Evolutionary conservation across 1,284 basidiomycete species (phyloP).

Genomic region (Stygiomarasmius scandens): DNA sequence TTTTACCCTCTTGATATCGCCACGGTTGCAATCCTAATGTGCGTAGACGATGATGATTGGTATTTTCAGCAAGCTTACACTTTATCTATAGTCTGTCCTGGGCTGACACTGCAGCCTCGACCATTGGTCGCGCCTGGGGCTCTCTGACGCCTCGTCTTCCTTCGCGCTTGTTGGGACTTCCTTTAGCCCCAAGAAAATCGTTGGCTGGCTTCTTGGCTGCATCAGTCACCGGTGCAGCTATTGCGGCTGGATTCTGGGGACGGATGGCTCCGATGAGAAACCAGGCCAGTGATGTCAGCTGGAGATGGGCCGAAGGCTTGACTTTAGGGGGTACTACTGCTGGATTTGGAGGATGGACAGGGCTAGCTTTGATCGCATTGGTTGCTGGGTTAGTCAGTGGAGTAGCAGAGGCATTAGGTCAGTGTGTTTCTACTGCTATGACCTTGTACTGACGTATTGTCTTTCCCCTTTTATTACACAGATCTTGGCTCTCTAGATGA

Average conservation of each 20-base stretch:
- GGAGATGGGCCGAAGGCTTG: slow-evolving; percentile 58
- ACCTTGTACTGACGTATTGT: too few species aligned
- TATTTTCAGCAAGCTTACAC: not conserved
- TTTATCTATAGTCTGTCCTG: slow-evolving; percentile 76
- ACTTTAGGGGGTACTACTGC: slow-evolving; percentile 3
- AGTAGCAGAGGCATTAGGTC: slow-evolving; percentile 83
- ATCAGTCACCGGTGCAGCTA: slow-evolving; percentile 71
- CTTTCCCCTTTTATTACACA: slow-evolving; percentile 40
- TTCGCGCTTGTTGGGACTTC: slow-evolving; percentile 57
- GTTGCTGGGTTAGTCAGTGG: slow-evolving; percentile 81
- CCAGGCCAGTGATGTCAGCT: slow-evolving; percentile 42
- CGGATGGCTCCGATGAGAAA: slow-evolving; percentile 52
- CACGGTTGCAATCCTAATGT: slow-evolving; percentile 88
- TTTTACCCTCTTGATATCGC: slow-evolving; percentile 88
- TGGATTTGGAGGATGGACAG: slow-evolving; percentile 44
- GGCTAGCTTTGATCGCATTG: slow-evolving; percentile 58
- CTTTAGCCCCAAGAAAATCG: slow-evolving; percentile 84
- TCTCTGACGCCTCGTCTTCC: slow-evolving; percentile 72
- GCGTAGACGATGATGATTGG: slow-evolving; percentile 38
- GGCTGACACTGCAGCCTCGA: slow-evolving; percentile 96
- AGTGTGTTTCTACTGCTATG: slow-evolving; percentile 29
- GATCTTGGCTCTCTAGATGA: slow-evolving; percentile 91
- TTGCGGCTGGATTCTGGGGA: slow-evolving; percentile 82
- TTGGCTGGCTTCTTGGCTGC: slow-evolving; percentile 91
- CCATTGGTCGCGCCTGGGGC: slow-evolving; percentile 82